Base-by-base conservation (phyloP, 371 early-diverging fungal genomes). In the Entomophthora muscae region DNA sequence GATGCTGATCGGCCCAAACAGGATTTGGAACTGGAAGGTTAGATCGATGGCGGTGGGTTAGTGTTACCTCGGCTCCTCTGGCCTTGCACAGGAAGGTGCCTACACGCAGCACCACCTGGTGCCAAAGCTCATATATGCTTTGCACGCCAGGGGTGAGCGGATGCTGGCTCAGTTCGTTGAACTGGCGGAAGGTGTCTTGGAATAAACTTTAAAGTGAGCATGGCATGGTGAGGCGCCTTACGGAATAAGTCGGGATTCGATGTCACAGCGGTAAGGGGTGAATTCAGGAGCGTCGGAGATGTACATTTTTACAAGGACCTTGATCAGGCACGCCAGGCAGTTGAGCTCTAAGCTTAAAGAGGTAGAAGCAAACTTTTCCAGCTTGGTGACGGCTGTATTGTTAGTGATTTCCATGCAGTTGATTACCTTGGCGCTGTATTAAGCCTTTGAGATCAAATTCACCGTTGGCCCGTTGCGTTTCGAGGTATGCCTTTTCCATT, bases 401-500 rank as follows among this genome's bases (percentile, higher is more conserved):
- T 32, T 51, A 22, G n/a, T 12, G n/a, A 21, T 32, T 5, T 23
- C 21, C n/a, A 22, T 2, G 42, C 21, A 10, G 21, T 5, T 5
- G 55, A 3, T 61, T 61, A 61, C 61, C 61, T 52, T 62, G 52
- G 23, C 62, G 17, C n/a, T 62, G 23, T 1, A 62, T 52, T 21
- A 53, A 21, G 30, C 53, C 62, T 27, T 52, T 62, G 27, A 62
- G 53, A 52, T 62, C 62, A 26, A 80, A 81, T 66, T 91, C 82
- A 27, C 69, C 74, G 70, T 96, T 93, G 65, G 93, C 93, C 13
- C 76, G 71, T 54, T 78, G 76, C 1, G 96, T 93, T 75, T 92
- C 89, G 24, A 78, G 76, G 70, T 89, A 90, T 17, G 90, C 88
- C 64, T 78, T 70, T 32, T 89, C 88, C 28, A 96, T 75, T 57